Evolutionary conservation across 2,329 filamentous ascomycete genomes (phyloP).

Genomic region (Penicillium concentricum): DNA sequence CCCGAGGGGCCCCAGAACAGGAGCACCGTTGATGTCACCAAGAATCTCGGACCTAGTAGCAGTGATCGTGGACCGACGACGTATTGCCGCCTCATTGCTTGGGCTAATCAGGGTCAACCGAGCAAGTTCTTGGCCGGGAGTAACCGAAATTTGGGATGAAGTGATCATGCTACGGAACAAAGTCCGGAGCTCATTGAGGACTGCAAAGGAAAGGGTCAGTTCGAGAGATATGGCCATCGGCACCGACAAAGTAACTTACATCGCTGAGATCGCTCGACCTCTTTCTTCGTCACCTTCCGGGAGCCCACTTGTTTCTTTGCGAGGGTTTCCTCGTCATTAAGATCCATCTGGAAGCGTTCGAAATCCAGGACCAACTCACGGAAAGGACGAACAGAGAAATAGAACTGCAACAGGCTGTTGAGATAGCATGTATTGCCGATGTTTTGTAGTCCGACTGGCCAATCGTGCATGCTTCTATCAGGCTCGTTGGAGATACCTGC

Average conservation of each 20-base stretch:
- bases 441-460: slow-evolving; percentile 85
- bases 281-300: slow-evolving; percentile 59
- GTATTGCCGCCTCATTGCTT: slow-evolving; percentile 54
- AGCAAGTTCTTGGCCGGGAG: slow-evolving; percentile 73
- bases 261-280: slow-evolving; percentile 63
- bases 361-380: slow-evolving; percentile 78
- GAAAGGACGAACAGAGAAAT: slow-evolving; percentile 82
- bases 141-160: slow-evolving; percentile 61
- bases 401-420: slow-evolving; percentile 93
- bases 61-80: slow-evolving; percentile 48
- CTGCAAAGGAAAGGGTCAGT: slow-evolving; percentile 45
- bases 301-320: slow-evolving; percentile 72
- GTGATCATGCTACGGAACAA: slow-evolving; percentile 71
- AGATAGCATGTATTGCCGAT: slow-evolving; percentile 98
- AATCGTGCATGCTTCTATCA: slow-evolving; percentile 46
- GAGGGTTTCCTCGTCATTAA: slow-evolving; percentile 60
- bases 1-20: slow-evolving; percentile 48
- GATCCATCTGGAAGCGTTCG: slow-evolving; percentile 66
- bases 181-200: slow-evolving; percentile 68
- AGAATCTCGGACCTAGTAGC: slow-evolving; percentile 30
- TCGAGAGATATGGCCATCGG: not conserved
- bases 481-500: slow-evolving; percentile 31
- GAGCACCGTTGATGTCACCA: slow-evolving; percentile 46
- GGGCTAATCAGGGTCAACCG: slow-evolving; percentile 71
- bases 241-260: slow-evolving; percentile 58